phyloP scores from a whole-genome alignment of 1,139 yeast genomes.

The Yamadazyma jaroonii region DNA sequence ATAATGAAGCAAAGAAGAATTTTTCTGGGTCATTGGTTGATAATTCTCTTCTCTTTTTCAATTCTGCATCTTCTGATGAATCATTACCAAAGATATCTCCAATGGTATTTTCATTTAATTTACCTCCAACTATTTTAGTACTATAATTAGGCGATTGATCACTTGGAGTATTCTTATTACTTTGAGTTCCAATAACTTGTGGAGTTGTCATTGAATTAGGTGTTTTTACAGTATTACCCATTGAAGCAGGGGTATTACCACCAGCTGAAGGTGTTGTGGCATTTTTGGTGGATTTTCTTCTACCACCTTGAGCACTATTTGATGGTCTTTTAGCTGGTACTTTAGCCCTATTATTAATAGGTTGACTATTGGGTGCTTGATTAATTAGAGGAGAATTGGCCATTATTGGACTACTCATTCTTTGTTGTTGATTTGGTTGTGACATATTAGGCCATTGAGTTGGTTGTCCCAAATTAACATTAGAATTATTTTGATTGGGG shows the following conservation, averaged over 20 bases:
- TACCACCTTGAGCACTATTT: slow-evolving; percentile 15
- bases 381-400: slow-evolving; percentile 15
- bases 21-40: slow-evolving; percentile 45
- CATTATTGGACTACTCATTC: slow-evolving; percentile 13
- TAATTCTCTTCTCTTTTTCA: slow-evolving; percentile 45
- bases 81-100: slow-evolving; percentile 22
- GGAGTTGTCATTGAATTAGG: slow-evolving; percentile 48
- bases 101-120: slow-evolving; percentile 20
- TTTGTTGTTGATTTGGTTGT: slow-evolving; percentile 13
- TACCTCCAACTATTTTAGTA: slow-evolving; percentile 13
- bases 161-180: slow-evolving; percentile 42
- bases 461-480: slow-evolving; percentile 18
- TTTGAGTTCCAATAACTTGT: slow-evolving; percentile 30
- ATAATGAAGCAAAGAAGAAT: slow-evolving; percentile 53
- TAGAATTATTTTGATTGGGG: slow-evolving; percentile 1
- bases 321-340: slow-evolving; percentile 16
- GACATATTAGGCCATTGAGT: slow-evolving; percentile 22
- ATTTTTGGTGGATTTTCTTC: slow-evolving; percentile 27
- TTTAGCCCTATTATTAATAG: slow-evolving; percentile 1
- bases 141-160: slow-evolving; percentile 37
- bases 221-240: slow-evolving; percentile 41
- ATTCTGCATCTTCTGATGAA: slow-evolving; percentile 25
- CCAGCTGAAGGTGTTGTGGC: slow-evolving; percentile 33
- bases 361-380: slow-evolving; percentile 3
- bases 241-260: slow-evolving; percentile 42